Evolutionary conservation across 1,139 yeast species (phyloP).

Genomic region (Geotrichum australiense): DNA sequence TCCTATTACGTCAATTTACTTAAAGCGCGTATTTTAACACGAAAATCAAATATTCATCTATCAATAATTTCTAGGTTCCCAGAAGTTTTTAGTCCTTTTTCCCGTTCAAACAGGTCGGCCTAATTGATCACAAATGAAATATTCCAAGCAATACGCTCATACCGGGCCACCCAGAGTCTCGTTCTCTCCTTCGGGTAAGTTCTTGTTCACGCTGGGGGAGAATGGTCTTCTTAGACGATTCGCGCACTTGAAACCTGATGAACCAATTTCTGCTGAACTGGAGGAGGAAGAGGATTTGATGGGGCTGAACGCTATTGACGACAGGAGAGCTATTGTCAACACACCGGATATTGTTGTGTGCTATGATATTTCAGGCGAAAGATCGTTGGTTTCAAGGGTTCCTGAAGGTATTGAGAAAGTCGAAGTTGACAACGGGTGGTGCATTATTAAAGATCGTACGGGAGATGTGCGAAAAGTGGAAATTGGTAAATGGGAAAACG

Average conservation of each 20-base stretch:
- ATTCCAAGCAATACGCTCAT: slow-evolving; percentile 14
- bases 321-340: not conserved
- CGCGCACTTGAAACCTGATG: slow-evolving; percentile 26
- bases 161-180: slow-evolving; percentile 34
- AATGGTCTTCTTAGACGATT: slow-evolving; percentile 35
- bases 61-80: too few relatives aligned
- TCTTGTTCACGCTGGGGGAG: slow-evolving; percentile 34
- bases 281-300: slow-evolving; percentile 27
- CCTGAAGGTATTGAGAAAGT: slow-evolving; percentile 12
- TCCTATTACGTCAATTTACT: too few relatives aligned
- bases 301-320: not conserved
- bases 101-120: too few relatives aligned
- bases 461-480: slow-evolving; percentile 34
- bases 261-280: slow-evolving; percentile 30
- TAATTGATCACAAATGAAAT: too few relatives aligned
- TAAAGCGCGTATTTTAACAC: too few relatives aligned
- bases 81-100: too few relatives aligned
- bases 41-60: too few relatives aligned
- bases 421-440: slow-evolving; percentile 1
- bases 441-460: slow-evolving; percentile 21
- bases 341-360: slow-evolving; percentile 19
- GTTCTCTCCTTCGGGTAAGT: slow-evolving; percentile 33
- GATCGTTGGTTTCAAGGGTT: not conserved
- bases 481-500: slow-evolving; percentile 23
- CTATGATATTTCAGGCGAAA: slow-evolving; percentile 7